Conservation (phyloP, 2,329 filamentous ascomycete genomes). For the Xylaria polymorpha region DNA sequence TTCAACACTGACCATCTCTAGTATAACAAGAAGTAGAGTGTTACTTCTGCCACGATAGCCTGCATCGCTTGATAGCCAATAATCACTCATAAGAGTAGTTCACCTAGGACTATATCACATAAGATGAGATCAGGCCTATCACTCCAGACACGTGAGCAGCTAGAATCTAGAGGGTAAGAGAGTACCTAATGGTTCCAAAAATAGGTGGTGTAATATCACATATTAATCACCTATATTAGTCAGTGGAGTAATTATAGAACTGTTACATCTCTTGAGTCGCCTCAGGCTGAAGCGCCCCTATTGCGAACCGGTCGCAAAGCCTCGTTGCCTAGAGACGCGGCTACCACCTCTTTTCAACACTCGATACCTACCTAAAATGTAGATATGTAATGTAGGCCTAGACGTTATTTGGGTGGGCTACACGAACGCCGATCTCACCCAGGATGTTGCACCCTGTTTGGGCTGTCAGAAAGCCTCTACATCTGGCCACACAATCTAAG, state of each 20-base stretch:
- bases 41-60: neutral
- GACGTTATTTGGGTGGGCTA: neutral
- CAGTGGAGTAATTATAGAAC: neutral
- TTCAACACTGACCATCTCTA: neutral
- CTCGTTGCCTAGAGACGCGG: slow-evolving; percentile 2
- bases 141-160: neutral
- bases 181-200: neutral
- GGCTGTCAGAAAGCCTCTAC: neutral
- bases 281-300: neutral
- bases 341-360: neutral
- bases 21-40: neutral
- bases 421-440: neutral
- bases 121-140: neutral
- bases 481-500: neutral
- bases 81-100: neutral
- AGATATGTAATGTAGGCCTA: neutral
- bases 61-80: neutral
- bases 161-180: neutral
- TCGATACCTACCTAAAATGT: neutral
- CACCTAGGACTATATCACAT: neutral
- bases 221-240: neutral
- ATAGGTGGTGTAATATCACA: neutral
- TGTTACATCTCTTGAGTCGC: slow-evolving; percentile 9
- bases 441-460: neutral
- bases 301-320: slow-evolving; percentile 6